Conservation (phyloP, 306 rosid genomes). For the Sindora glabra region DNA sequence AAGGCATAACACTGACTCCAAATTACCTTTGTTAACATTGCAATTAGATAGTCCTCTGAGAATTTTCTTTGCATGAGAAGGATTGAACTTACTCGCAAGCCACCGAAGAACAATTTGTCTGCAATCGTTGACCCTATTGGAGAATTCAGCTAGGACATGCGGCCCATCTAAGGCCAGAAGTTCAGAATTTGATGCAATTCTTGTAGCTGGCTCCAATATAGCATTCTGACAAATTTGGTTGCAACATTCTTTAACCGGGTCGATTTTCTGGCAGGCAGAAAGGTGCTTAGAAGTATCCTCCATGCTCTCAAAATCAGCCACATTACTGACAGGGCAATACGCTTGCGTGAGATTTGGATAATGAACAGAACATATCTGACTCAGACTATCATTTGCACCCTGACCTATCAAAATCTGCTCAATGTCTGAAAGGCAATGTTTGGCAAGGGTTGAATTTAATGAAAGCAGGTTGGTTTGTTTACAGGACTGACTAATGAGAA, state of each 20-base stretch:
- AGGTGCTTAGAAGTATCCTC: constrained; percentile 79
- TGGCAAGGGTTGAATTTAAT: constrained; percentile 54
- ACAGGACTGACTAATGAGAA: constrained; percentile 85
- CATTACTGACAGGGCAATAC: constrained; percentile 66
- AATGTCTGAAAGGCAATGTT: constrained; percentile 70
- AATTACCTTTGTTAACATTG: constrained; percentile 65
- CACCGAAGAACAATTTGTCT: constrained; percentile 72
- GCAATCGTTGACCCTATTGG: constrained; percentile 54
- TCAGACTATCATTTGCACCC: constrained; percentile 59
- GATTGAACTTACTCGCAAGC: constrained; percentile 81
- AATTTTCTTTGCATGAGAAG: constrained; percentile 67
- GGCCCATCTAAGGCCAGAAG: constrained; percentile 42
- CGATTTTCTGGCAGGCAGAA: constrained; percentile 68
- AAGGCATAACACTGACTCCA: neutral
- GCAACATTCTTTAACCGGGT: constrained; percentile 89
- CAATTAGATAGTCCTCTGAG: constrained; percentile 89
- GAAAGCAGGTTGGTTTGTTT: constrained; percentile 62
- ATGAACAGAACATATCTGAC: constrained; percentile 55
- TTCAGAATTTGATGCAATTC: constrained; percentile 60
- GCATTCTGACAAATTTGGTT: constrained; percentile 75
- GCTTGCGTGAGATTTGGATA: constrained; percentile 70
- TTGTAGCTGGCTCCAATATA: constrained; percentile 78
- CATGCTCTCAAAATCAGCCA: constrained; percentile 51
- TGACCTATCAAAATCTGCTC: constrained; percentile 84
- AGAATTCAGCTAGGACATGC: constrained; percentile 46